phyloP scores from a whole-genome alignment of 2,329 filamentous ascomycete species.

The Beauveria asiatica region DNA sequence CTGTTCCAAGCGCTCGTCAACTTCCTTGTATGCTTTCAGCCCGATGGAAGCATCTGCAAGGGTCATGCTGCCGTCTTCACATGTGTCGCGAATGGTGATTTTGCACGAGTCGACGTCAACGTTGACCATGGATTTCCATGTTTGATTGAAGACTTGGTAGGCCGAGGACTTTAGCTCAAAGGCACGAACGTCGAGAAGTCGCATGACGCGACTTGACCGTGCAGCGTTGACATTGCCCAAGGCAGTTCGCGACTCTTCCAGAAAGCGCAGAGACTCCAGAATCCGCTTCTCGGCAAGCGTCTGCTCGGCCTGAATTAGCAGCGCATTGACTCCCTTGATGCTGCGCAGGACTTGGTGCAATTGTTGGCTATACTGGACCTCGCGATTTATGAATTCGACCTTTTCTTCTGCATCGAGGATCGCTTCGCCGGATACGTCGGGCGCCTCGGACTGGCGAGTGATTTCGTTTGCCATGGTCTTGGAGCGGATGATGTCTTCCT shows the following conservation, averaged over 20 bases:
- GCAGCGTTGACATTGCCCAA: constrained; percentile 52
- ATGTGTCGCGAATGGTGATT: constrained; percentile 46
- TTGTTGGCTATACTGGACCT: constrained; percentile 51
- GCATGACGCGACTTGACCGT: constrained; percentile 53
- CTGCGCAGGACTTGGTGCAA: constrained; percentile 41
- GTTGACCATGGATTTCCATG: constrained; percentile 63
- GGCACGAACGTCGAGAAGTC: constrained; percentile 55
- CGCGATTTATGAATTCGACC: constrained; percentile 47
- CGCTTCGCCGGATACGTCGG: constrained; percentile 43
- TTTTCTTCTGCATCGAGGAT: constrained; percentile 45
- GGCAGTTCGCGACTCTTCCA: constrained; percentile 50
- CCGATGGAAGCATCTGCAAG: constrained; percentile 47
- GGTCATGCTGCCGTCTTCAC: constrained; percentile 42
- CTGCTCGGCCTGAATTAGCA: constrained; percentile 54
- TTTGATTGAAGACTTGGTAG: constrained; percentile 54
- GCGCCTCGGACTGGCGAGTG: constrained; percentile 63
- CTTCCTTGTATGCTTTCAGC: constrained; percentile 50
- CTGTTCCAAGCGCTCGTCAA: constrained; percentile 49
- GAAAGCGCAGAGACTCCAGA: constrained; percentile 46
- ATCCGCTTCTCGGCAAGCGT: constrained; percentile 46
- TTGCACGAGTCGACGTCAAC: constrained; percentile 48
- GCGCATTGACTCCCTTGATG: constrained; percentile 48
- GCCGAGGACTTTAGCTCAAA: constrained; percentile 59
- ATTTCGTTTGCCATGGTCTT: constrained; percentile 75
- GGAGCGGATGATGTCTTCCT: constrained; percentile 76